Evolutionary conservation across 441 rosid genomes (phyloP).

Genomic region (Populus tomentosa): DNA sequence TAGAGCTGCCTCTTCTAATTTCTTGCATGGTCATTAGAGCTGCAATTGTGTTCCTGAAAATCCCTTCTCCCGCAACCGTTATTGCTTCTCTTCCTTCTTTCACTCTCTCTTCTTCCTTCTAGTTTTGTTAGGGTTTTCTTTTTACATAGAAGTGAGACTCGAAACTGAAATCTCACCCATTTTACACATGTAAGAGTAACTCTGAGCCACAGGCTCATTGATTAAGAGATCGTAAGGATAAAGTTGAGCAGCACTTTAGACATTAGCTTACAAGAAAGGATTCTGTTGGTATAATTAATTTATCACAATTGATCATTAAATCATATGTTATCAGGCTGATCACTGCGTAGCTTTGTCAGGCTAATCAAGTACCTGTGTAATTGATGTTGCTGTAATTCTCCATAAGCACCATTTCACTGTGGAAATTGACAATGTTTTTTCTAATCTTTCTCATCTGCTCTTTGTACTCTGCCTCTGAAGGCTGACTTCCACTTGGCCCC

Average conservation of each 20-base stretch:
- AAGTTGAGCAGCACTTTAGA: background rate
- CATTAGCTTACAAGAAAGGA: background rate
- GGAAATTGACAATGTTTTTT: conserved; percentile 72
- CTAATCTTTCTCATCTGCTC: conserved; percentile 48
- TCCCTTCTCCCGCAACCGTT: too few species aligned
- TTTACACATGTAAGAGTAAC: background rate
- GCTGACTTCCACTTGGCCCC: conserved; percentile 39
- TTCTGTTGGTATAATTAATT: background rate
- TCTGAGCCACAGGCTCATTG: background rate
- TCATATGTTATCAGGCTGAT: too few species aligned
- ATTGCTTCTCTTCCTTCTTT: too few species aligned
- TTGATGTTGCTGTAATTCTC: conserved; percentile 80
- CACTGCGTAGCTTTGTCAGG: too few species aligned
- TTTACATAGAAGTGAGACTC: too few species aligned
- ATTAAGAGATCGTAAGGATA: background rate
- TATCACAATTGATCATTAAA: too few species aligned
- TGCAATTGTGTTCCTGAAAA: too few species aligned
- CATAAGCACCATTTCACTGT: conserved; percentile 86
- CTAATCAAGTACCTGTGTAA: conserved; percentile 48
- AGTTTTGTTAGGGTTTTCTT: too few species aligned
- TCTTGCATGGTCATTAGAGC: too few species aligned
- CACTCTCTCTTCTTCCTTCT: too few species aligned
- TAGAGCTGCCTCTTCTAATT: too few species aligned
- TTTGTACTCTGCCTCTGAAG: conserved; percentile 38
- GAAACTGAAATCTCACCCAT: background rate